Conservation (phyloP, 2,329 filamentous ascomycete genomes). For the Nothophaeocryptopus gaeumannii region DNA sequence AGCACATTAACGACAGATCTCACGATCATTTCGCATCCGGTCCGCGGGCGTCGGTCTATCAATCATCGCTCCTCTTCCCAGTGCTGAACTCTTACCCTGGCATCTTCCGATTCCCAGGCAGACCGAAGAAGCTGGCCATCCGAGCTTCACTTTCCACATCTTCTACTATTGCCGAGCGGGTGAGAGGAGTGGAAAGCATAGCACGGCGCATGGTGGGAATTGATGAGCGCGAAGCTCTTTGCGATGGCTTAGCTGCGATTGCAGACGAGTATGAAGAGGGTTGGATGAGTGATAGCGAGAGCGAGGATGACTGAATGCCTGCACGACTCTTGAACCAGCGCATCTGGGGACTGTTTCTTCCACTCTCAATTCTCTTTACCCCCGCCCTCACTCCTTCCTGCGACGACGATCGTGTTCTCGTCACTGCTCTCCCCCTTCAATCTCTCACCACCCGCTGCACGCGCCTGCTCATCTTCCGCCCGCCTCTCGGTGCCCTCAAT, state of each 20-base stretch:
- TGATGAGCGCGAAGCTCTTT: slow-evolving; percentile 80
- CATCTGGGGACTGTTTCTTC: not conserved
- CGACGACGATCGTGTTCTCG: too few relatives aligned
- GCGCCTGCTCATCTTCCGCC: too few relatives aligned
- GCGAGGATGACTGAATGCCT: slow-evolving; percentile 51
- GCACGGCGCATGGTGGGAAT: slow-evolving; percentile 63
- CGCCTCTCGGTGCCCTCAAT: too few relatives aligned
- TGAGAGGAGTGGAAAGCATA: slow-evolving; percentile 55
- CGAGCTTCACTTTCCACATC: slow-evolving; percentile 66
- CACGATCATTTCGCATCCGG: slow-evolving; percentile 34
- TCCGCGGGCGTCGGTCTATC: slow-evolving; percentile 36
- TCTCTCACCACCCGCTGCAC: too few relatives aligned
- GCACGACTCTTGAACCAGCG: not conserved
- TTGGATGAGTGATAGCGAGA: slow-evolving; percentile 68
- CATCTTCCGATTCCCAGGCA: slow-evolving; percentile 58
- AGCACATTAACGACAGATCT: slow-evolving; percentile 31
- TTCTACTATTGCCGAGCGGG: slow-evolving; percentile 64
- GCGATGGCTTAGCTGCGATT: slow-evolving; percentile 76
- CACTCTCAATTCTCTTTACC: too few relatives aligned
- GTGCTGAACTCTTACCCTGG: slow-evolving; percentile 78
- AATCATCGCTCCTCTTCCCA: slow-evolving; percentile 63
- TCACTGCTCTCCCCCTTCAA: too few relatives aligned
- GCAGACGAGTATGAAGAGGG: slow-evolving; percentile 86
- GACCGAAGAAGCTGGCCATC: slow-evolving; percentile 44
- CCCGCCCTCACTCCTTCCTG: too few relatives aligned